Conservation (phyloP, 2,329 filamentous ascomycete species). For the Colletotrichum navitas region DNA sequence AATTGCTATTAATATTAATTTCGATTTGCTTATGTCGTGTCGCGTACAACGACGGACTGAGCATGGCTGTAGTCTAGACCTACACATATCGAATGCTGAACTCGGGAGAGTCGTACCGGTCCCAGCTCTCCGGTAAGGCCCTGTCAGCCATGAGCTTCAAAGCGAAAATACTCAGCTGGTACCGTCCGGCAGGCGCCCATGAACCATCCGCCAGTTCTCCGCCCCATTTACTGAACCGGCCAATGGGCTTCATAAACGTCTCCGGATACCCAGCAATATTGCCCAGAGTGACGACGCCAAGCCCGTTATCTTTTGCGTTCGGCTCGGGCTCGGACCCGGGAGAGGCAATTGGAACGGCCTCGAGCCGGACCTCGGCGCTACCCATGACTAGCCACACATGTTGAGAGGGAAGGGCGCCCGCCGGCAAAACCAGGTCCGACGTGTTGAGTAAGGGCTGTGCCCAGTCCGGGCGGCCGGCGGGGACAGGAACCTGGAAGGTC, state of each 20-base stretch:
- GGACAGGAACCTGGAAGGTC: constrained; percentile 32
- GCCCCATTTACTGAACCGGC: constrained; percentile 53
- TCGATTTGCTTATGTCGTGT: too few relatives aligned
- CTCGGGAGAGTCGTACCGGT: constrained; percentile 52
- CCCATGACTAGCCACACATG: constrained; percentile 40
- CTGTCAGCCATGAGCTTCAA: constrained; percentile 41
- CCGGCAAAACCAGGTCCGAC: constrained; percentile 12
- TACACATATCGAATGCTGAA: constrained; percentile 60
- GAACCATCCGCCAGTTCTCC: constrained; percentile 61
- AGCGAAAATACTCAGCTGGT: constrained; percentile 55
- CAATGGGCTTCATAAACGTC: constrained; percentile 22
- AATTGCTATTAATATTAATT: background rate
- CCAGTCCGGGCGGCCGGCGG: constrained; percentile 24
- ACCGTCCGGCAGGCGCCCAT: constrained; percentile 62
- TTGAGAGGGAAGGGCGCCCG: constrained; percentile 28
- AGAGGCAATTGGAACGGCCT: constrained; percentile 24
- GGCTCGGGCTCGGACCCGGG: background rate
- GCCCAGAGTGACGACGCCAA: constrained; percentile 28
- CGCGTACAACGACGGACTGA: background rate
- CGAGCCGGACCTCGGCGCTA: constrained; percentile 37
- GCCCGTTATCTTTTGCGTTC: constrained; percentile 23
- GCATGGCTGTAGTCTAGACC: background rate
- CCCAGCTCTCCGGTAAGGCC: constrained; percentile 38
- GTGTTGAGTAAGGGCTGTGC: constrained; percentile 5
- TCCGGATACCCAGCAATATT: constrained; percentile 27